Evolutionary conservation across 1,139 yeast species (phyloP), one percentile per base, ranked within the genome.

Genomic region (Diutina ranongensis): DNA sequence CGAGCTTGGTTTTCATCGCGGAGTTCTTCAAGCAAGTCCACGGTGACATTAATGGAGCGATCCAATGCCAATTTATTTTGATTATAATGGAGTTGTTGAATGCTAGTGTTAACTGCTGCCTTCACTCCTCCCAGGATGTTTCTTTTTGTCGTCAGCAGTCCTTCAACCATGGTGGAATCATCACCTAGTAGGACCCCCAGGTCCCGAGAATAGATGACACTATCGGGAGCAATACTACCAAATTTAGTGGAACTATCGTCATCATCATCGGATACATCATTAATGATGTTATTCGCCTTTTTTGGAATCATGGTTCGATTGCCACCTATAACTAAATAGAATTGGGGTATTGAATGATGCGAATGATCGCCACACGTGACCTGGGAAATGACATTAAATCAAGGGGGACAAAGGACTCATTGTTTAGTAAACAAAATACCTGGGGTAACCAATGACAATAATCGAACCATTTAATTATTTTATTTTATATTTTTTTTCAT

Each of bases 31-130:
- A 85, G 61, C 48, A 83, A 61, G 33, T 71, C 72, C 25, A 72
- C 63, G 1, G 83, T 77, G 34, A 75, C 69, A 49, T 76, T 68
- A 49, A 86, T 82, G 16, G 82, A 70, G 46, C 83, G 63, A 48
- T 80, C 84, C 48, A 86, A 65, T 0, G 81, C 71, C 2, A 76
- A 63, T 47, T 80, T 72, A 62, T 79, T 79, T 51, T 80, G 78
- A 56, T 83, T 83, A 60, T 83, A 86, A 49, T 77, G 82, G 27
- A 79, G 60, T 55, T 85, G 94, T 49, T 78, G 76, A 22, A 80
- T 25, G n/a, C 31, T 22, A 7, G 42, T 10, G 9, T 38, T 22
- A 20, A 38, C 18, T 21, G 32, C n/a, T 12, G 31, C 32, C 33
- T 38, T 38, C 21, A 25, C 32, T 15, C 32, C 31, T 10, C 21